Conservation (phyloP, 257 asterid species). For the Solanum tarapatanum region DNA sequence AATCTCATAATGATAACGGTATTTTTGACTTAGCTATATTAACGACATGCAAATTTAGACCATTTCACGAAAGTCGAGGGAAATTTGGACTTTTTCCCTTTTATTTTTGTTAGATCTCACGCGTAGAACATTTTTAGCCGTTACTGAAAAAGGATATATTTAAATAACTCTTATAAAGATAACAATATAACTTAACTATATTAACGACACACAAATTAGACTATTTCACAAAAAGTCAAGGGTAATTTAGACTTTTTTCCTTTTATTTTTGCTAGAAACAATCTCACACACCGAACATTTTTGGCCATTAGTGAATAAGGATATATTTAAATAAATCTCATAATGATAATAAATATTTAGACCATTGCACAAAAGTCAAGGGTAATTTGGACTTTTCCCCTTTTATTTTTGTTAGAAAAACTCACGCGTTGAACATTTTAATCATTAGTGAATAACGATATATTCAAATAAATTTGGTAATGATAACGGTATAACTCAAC, state of each 20-base stretch:
- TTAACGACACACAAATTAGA: background rate
- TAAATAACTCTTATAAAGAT: too few relatives aligned
- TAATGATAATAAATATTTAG: background rate
- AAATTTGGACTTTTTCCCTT: background rate
- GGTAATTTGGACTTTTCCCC: background rate
- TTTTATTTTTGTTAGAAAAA: background rate
- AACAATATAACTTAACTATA: background rate
- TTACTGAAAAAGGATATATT: background rate
- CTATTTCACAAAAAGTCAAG: background rate
- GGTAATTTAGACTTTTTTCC: background rate
- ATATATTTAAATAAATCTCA: background rate
- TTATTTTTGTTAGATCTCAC: background rate
- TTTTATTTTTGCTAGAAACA: background rate
- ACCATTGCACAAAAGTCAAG: background rate
- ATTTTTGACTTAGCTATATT: background rate
- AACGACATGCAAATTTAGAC: background rate
- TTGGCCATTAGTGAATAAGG: background rate
- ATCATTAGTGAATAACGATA: background rate
- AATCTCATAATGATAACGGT: background rate
- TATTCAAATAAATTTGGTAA: background rate
- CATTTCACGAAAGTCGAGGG: background rate
- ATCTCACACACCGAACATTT: background rate
- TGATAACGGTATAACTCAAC: background rate
- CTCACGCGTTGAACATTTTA: accelerated
- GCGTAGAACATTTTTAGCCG: accelerated